A percentile compares a stretch with the other conserved stretches of the same genome.
Evolutionary conservation across 2,329 filamentous ascomycete genomes (phyloP).

Genomic region (Blumeria graminis): DNA sequence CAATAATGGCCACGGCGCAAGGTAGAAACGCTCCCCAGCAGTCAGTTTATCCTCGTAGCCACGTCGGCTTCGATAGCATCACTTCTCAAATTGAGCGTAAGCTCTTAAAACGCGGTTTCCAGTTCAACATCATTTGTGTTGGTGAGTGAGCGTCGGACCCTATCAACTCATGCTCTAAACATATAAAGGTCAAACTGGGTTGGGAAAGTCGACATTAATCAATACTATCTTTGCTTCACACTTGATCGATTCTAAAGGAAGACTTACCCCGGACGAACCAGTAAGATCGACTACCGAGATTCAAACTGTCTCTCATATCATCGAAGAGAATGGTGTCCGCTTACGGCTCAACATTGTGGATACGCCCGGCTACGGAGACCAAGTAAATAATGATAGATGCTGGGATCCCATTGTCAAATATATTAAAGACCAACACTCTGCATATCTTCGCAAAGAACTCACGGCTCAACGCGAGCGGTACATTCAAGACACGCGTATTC

Average conservation of each 20-base stretch:
- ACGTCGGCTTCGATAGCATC: slow-evolving; percentile 99
- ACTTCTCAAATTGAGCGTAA: slow-evolving; percentile 98
- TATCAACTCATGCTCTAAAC: neutral
- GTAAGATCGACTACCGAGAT: slow-evolving; percentile 95
- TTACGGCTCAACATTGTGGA: slow-evolving; percentile 97
- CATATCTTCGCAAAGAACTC: slow-evolving; percentile 96
- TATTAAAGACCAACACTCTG: slow-evolving; percentile 99
- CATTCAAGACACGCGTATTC: slow-evolving; percentile 96
- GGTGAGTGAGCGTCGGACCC: slow-evolving; percentile 35
- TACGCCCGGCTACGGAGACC: slow-evolving; percentile 90
- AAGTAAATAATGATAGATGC: slow-evolving; percentile 99
- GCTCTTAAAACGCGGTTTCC: slow-evolving; percentile 97
- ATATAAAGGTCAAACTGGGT: slow-evolving; percentile 67
- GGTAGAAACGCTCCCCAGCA: slow-evolving; percentile 14
- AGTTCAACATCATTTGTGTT: slow-evolving; percentile 99
- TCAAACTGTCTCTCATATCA: slow-evolving; percentile 91
- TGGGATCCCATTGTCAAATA: slow-evolving; percentile 99
- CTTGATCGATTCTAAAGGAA: slow-evolving; percentile 96
- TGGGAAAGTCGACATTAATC: slow-evolving; percentile 97
- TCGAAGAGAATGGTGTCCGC: slow-evolving; percentile 97
- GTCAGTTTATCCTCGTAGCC: slow-evolving; percentile 63
- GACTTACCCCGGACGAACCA: slow-evolving; percentile 73
- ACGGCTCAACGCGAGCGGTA: slow-evolving; percentile 97
- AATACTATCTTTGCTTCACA: slow-evolving; percentile 99
- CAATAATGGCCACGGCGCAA: slow-evolving; percentile 13